phyloP scores from a whole-genome alignment of 176 grass and related monocot genomes.

The Alloteropsis semialata region DNA sequence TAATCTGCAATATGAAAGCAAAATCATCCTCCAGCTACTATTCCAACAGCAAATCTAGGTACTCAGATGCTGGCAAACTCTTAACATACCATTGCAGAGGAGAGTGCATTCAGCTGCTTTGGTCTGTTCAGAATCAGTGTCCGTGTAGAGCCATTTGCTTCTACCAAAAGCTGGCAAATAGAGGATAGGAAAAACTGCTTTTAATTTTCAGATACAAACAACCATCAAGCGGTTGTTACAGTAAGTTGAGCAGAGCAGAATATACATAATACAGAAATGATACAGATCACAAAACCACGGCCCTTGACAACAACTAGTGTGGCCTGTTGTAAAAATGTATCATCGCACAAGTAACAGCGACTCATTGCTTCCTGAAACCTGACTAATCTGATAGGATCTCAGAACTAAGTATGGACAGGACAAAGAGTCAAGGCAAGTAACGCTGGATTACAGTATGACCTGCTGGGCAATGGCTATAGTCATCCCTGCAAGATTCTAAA shows the following conservation, averaged over 20 bases:
- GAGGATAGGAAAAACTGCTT: neutral
- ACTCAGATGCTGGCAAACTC: neutral
- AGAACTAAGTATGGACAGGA: neutral
- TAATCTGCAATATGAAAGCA: slow-evolving; percentile 56
- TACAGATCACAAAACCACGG: neutral
- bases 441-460: neutral
- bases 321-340: neutral
- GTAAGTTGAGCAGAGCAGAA: neutral
- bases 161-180: slow-evolving; percentile 68
- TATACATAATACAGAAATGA: neutral
- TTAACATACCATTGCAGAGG: slow-evolving; percentile 66
- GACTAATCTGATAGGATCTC: neutral
- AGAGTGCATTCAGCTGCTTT: slow-evolving; percentile 81
- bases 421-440: neutral
- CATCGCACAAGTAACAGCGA: neutral
- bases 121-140: slow-evolving; percentile 80
- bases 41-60: slow-evolving; percentile 6
- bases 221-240: neutral
- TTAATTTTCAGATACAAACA: slow-evolving; percentile 1
- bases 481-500: neutral
- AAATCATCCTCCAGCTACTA: neutral
- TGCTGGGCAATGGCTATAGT: neutral
- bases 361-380: neutral
- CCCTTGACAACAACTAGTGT: neutral
- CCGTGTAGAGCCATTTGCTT: slow-evolving; percentile 73